phyloP scores from a whole-genome alignment of 257 asterid species.

The Solanum medicagineum region DNA sequence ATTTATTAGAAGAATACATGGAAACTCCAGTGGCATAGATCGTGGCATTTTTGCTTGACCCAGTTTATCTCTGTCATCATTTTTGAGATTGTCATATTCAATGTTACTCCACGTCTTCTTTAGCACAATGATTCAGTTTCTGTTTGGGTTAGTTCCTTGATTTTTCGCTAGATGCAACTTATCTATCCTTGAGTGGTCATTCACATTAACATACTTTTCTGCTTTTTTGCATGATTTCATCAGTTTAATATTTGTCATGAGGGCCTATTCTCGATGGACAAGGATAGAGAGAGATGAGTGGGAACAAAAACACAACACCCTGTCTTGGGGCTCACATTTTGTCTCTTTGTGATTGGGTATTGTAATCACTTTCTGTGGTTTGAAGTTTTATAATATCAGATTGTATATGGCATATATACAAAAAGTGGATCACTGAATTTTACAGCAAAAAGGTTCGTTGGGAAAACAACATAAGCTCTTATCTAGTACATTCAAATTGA shows the following conservation, averaged over 20 bases:
- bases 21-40: neutral
- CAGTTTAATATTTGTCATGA: neutral
- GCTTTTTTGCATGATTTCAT: neutral
- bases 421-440: neutral
- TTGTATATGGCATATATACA: neutral
- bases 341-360: neutral
- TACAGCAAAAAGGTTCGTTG: neutral
- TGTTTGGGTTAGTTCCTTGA: neutral
- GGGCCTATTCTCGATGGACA: neutral
- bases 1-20: neutral
- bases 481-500: neutral
- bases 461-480: neutral
- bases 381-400: neutral
- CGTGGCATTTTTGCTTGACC: neutral
- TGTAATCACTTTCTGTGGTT: neutral
- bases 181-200: neutral
- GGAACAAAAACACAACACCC: neutral
- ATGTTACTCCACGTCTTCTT: neutral
- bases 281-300: neutral
- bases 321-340: neutral
- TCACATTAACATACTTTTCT: neutral
- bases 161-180: neutral
- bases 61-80: neutral
- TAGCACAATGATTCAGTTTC: neutral
- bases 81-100: neutral